Conservation (phyloP, 352 stramenopile genomes). For the Salisapilia sapeloensis region DNA sequence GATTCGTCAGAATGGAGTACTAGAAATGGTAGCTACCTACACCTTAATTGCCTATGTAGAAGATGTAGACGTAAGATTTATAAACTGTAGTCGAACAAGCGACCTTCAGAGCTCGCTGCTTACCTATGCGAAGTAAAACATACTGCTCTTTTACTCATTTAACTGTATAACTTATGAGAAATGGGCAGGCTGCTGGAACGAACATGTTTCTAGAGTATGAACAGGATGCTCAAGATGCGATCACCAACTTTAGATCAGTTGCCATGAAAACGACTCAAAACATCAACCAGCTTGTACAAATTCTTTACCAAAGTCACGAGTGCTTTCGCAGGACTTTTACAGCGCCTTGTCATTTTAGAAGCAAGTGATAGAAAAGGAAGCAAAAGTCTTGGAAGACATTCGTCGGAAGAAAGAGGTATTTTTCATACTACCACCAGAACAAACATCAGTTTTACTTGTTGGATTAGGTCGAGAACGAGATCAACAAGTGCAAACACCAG, state of each 20-base stretch:
- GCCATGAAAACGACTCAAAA: constrained; percentile 3
- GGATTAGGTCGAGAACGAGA: too few species aligned
- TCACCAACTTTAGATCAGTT: constrained; percentile 4
- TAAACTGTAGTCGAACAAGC: constrained; percentile 3
- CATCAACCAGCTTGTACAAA: constrained; percentile 2
- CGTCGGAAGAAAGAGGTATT: constrained; percentile 4
- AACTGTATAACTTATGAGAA: too few species aligned
- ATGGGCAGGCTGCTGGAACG: constrained; percentile 11
- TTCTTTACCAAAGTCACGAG: too few species aligned
- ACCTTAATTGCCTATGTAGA: background rate
- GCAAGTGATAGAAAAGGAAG: constrained; percentile 1
- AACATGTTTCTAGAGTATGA: constrained; percentile 20
- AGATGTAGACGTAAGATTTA: background rate
- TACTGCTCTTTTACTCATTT: background rate
- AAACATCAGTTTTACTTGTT: background rate
- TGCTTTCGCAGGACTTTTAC: too few species aligned
- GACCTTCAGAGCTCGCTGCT: constrained; percentile 10
- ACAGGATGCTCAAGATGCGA: constrained; percentile 8
- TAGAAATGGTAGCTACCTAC: constrained; percentile 12
- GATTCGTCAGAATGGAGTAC: constrained; percentile 23
- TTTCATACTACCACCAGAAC: background rate
- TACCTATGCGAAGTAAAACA: constrained; percentile 18
- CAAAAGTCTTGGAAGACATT: constrained; percentile 4
- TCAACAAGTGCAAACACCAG: too few species aligned
- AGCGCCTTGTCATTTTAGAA: background rate